Percentiles rank a stretch among this genome's conserved stretches.
Evolutionary conservation across 1,284 basidiomycete species (phyloP).

Genomic region (Singerocomus rubriflavus): DNA sequence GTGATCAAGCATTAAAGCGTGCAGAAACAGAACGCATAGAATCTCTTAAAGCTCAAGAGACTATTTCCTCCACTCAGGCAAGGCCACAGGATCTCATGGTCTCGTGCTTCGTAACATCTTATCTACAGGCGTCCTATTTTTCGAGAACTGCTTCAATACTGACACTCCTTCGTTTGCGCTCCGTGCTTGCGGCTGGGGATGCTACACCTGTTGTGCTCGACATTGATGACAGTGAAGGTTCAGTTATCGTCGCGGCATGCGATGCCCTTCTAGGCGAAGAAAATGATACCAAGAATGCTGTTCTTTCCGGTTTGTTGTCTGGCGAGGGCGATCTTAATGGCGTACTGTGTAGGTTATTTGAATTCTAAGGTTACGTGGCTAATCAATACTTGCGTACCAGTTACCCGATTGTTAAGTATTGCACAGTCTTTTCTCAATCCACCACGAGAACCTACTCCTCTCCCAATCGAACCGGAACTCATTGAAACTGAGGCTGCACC

Average conservation of each 20-base stretch:
- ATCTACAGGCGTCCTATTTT: constrained; percentile 14
- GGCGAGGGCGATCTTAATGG: constrained; percentile 56
- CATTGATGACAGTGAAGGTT: constrained; percentile 50
- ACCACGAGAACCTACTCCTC: constrained; percentile 35
- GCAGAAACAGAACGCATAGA: constrained; percentile 54
- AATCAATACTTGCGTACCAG: constrained; percentile 35
- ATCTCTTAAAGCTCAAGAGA: constrained; percentile 49
- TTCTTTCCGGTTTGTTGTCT: constrained; percentile 54
- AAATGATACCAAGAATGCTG: constrained; percentile 44
- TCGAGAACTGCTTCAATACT: constrained; percentile 52
- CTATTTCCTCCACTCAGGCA: constrained; percentile 61
- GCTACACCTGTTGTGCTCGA: constrained; percentile 43
- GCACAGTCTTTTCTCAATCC: constrained; percentile 50
- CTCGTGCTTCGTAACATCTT: not conserved
- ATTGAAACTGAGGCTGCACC: constrained; percentile 14
- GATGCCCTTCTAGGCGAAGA: constrained; percentile 56
- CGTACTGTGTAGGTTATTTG: constrained; percentile 50
- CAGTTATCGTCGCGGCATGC: constrained; percentile 49
- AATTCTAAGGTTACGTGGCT: not conserved
- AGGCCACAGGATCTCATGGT: constrained; percentile 6
- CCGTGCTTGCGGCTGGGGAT: constrained; percentile 49
- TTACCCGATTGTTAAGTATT: constrained; percentile 56
- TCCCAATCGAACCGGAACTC: constrained; percentile 32
- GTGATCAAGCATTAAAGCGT: constrained; percentile 51
- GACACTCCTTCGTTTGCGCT: constrained; percentile 62